phyloP scores from a whole-genome alignment of 345 rosid species.

The Brassica juncea region DNA sequence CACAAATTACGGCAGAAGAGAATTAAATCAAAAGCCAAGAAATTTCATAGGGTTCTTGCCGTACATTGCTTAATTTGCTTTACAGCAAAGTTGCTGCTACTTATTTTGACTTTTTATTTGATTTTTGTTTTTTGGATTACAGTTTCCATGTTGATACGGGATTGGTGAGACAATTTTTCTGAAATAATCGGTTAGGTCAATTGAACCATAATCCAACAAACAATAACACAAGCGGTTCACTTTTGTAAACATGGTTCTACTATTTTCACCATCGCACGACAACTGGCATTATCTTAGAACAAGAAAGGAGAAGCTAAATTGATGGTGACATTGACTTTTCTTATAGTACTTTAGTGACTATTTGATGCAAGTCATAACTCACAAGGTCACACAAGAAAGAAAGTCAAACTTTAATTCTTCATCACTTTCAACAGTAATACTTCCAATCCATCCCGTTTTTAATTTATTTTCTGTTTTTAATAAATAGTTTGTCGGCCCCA shows the following conservation, averaged over 20 bases:
- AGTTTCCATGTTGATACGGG: background rate
- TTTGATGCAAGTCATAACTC: constrained; percentile 25
- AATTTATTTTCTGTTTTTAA: background rate
- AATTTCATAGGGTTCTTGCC: constrained; percentile 3
- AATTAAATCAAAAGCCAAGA: constrained; percentile 5
- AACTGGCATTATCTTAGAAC: constrained; percentile 3
- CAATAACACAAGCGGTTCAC: background rate
- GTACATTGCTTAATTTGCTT: background rate
- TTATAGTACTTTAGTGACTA: background rate
- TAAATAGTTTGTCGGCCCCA: constrained; percentile 28
- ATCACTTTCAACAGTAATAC: constrained; percentile 30
- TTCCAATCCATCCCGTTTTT: background rate
- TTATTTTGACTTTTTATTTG: background rate
- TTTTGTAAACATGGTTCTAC: background rate
- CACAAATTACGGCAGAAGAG: background rate
- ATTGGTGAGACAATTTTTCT: background rate
- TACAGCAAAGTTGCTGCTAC: constrained; percentile 5
- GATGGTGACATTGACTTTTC: constrained; percentile 32
- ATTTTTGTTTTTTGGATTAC: background rate
- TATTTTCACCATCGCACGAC: background rate
- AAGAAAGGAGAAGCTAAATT: constrained; percentile 15
- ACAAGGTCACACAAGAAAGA: constrained; percentile 40
- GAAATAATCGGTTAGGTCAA: background rate
- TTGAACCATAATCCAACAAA: constrained; percentile 8
- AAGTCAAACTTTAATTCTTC: constrained; percentile 53